Percentiles rank a stretch among this genome's conserved stretches.
Conservation (phyloP, 192 early-diverging fungal genomes). For the Umbelopsis ramanniana region DNA sequence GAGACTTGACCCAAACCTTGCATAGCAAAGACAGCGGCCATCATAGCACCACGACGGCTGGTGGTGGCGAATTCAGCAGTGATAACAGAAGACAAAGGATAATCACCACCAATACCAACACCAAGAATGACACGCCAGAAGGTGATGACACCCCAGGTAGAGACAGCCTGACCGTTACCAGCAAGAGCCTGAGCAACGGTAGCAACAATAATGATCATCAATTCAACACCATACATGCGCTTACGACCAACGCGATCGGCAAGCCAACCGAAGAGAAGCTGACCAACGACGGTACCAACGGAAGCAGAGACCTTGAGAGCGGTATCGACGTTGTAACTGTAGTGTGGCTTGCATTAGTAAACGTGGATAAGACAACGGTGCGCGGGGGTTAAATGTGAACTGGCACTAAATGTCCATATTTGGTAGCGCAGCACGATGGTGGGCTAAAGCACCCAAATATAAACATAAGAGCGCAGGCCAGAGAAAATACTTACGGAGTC, state of each 20-base stretch:
- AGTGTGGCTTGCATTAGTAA: too few relatives aligned
- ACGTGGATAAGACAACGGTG: too few relatives aligned
- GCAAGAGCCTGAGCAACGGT: conserved; percentile 83
- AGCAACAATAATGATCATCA: conserved; percentile 91
- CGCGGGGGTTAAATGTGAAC: too few relatives aligned
- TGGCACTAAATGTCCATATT: too few relatives aligned
- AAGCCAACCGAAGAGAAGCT: conserved; percentile 81
- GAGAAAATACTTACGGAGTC: conserved; percentile 43
- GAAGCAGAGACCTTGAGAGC: conserved; percentile 88
- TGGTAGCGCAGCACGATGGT: not conserved
- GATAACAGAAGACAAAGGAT: conserved; percentile 93
- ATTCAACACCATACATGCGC: conserved; percentile 86
- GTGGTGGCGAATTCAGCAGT: conserved; percentile 91
- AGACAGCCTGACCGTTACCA: conserved; percentile 70
- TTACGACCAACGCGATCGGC: conserved; percentile 92
- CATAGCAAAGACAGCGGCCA: conserved; percentile 91
- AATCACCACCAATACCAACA: conserved; percentile 95
- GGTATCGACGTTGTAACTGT: conserved; percentile 67
- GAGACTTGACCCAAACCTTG: conserved; percentile 90
- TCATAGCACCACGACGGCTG: conserved; percentile 86
- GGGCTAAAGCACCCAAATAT: too few relatives aligned
- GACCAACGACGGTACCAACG: conserved; percentile 91
- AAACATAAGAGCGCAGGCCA: not conserved
- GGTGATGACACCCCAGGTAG: conserved; percentile 67
- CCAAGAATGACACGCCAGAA: conserved; percentile 93